A percentile compares a stretch with the other conserved stretches of the same genome.
Conservation (phyloP, 2,329 filamentous ascomycete species). For the Trichothecium sympodiale region DNA sequence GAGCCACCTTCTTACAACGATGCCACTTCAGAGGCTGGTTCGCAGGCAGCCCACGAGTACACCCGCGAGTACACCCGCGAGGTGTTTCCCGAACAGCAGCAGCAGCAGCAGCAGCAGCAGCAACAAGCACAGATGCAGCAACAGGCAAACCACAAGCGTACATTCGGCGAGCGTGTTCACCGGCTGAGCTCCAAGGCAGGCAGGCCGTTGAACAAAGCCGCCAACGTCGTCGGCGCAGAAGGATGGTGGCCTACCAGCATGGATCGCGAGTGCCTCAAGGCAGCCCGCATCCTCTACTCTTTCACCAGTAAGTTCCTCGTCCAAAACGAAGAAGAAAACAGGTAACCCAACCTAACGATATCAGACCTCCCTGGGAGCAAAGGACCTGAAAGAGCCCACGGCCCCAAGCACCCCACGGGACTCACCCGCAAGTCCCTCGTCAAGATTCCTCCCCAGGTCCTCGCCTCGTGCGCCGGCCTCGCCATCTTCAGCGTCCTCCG, state of each 20-base stretch:
- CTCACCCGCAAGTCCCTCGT: conserved; percentile 20
- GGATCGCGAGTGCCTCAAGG: conserved; percentile 67
- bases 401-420: conserved; percentile 19
- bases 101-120: too few relatives aligned
- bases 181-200: conserved; percentile 55
- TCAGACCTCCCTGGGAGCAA: conserved; percentile 11
- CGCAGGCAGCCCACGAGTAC: too few relatives aligned
- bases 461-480: conserved; percentile 44
- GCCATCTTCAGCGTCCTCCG: conserved; percentile 55
- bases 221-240: conserved; percentile 59
- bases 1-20: too few relatives aligned
- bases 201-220: conserved; percentile 54
- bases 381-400: conserved; percentile 9
- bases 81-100: too few relatives aligned
- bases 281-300: conserved; percentile 60
- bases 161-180: conserved; percentile 49
- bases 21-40: too few relatives aligned
- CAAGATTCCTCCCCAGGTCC: conserved; percentile 31
- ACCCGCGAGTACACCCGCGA: too few relatives aligned
- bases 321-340: not conserved
- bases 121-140: too few relatives aligned
- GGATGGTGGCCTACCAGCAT: conserved; percentile 67
- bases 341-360: conserved; percentile 4
- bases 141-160: conserved; percentile 18
- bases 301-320: conserved; percentile 49